phyloP scores from a whole-genome alignment of 192 early-diverging fungal genomes.

The Entophlyctis luteolus region DNA sequence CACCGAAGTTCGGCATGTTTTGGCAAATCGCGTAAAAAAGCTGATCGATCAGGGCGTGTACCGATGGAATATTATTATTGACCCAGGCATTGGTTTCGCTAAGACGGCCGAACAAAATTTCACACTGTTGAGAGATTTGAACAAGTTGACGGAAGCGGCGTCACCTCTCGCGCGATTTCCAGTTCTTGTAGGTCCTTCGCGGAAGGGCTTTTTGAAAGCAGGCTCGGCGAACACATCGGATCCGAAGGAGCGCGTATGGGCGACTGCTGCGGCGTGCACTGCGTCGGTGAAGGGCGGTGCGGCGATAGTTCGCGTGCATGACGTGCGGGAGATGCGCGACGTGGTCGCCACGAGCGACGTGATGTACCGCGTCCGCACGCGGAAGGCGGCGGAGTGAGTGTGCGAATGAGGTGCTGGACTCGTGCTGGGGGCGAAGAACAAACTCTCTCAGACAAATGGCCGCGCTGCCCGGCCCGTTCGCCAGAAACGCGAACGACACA shows the following conservation, averaged over 20 bases:
- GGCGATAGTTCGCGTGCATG: slow-evolving; percentile 85
- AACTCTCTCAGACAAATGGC: no score
- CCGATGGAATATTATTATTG: slow-evolving; percentile 95
- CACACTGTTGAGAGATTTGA: slow-evolving; percentile 73
- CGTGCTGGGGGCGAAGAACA: no score
- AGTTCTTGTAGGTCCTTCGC: slow-evolving; percentile 82
- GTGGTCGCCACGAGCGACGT: slow-evolving; percentile 78
- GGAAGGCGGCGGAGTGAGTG: no score
- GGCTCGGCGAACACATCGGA: slow-evolving; percentile 57
- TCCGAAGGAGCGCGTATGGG: slow-evolving; percentile 46
- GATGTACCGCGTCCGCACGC: no score
- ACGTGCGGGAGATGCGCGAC: slow-evolving; percentile 90
- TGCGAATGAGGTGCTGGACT: no score
- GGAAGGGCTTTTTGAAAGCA: slow-evolving; percentile 89
- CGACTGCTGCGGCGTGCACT: slow-evolving; percentile 25
- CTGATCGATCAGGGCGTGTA: slow-evolving; percentile 78
- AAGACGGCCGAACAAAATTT: slow-evolving; percentile 85
- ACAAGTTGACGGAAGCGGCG: slow-evolving; percentile 40
- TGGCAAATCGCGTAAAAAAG: slow-evolving; percentile 61
- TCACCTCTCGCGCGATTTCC: slow-evolving; percentile 67
- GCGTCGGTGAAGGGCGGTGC: slow-evolving; percentile 35
- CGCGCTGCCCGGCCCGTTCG: no score
- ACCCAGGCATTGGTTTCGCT: slow-evolving; percentile 97
- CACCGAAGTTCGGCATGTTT: slow-evolving; percentile 61
- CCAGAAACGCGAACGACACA: no score